Conservation (phyloP, 805 yeast genomes). For the Candida saitoana region DNA sequence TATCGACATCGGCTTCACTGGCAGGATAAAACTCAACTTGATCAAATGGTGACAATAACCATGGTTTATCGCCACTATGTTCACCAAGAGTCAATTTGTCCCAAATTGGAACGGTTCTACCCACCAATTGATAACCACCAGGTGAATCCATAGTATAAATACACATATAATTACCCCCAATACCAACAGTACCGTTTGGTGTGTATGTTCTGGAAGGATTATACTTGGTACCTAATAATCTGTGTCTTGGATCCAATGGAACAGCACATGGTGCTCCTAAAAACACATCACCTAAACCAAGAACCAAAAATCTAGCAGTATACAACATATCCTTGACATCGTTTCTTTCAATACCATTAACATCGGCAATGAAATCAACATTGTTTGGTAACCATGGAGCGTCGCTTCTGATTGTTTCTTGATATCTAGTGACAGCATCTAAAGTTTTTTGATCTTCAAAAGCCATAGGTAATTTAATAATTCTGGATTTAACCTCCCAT, state of each 20-base stretch:
- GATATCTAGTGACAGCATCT: conserved; percentile 85
- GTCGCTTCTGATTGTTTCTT: conserved; percentile 84
- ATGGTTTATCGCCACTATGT: conserved; percentile 61
- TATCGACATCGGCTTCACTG: conserved; percentile 75
- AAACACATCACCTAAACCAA: conserved; percentile 96
- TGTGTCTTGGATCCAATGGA: conserved; percentile 94
- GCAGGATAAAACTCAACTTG: conserved; percentile 95
- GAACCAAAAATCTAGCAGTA: conserved; percentile 83
- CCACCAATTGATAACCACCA: conserved; percentile 96
- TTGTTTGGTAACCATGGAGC: conserved; percentile 99
- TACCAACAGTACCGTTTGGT: conserved; percentile 95
- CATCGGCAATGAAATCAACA: conserved; percentile 89
- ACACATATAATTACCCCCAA: conserved; percentile 99
- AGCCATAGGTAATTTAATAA: conserved; percentile 88
- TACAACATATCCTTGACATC: conserved; percentile 82
- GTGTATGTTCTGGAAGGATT: conserved; percentile 96
- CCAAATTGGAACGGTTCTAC: conserved; percentile 97
- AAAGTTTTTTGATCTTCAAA: conserved; percentile 89
- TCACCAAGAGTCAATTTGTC: conserved; percentile 80
- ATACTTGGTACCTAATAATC: conserved; percentile 88
- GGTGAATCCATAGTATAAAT: conserved; percentile 97
- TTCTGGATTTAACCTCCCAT: conserved; percentile 84
- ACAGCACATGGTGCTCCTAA: conserved; percentile 98
- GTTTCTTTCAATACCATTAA: conserved; percentile 73
- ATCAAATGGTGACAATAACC: conserved; percentile 90